Evolutionary conservation across 2,329 filamentous ascomycete genomes (phyloP), one percentile per base, ranked within the genome.

Genomic region (Sclerotinia sclerotiorum): DNA sequence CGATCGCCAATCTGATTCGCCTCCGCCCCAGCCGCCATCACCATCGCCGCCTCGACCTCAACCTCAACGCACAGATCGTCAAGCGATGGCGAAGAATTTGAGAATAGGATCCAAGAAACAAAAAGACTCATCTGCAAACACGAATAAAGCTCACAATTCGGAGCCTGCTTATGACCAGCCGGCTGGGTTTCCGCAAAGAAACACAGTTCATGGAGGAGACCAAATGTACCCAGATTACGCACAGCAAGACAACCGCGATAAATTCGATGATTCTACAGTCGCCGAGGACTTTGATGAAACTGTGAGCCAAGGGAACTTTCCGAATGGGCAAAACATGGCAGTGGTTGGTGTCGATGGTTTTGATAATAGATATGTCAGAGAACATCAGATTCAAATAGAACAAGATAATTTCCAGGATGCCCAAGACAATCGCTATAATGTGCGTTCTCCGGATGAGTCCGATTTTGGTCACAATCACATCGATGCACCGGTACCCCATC

Each of bases 221-320:
- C 42, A 32, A 61, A 35, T 27, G 8, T 27, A 61, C n/a, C 7
- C n/a, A 35, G 44, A 39, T 4, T n/a, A 67, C 32, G n/a, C 13
- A 44, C 55, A 44, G 13, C 27, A 55, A 35, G 46, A 64, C 17
- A 35, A 65, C 11, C 39, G 5, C 8, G 51, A 65, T 13, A 32
- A 24, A 19, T 65, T 65, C 44, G 63, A 65, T 24, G 44, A 35
- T 27, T 60, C 57, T 56, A 68, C 66, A 55, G 46, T 68, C 5
- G 29, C 19, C 5, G 42, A 42, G 3, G 19, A 63, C n/a, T 68
- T 68, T 17, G 66, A 68, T 55, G 48, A 63, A 13, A 68, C 66
- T 19, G 21, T 63, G 24, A 68, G 66, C 27, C 46, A 64, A 27
- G 11, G n/a, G 13, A 61, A 35, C 19, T 42, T 60, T 61, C 8